Base-by-base conservation (phyloP, 2,329 filamentous ascomycete species). In the Talaromyces piceae region DNA sequence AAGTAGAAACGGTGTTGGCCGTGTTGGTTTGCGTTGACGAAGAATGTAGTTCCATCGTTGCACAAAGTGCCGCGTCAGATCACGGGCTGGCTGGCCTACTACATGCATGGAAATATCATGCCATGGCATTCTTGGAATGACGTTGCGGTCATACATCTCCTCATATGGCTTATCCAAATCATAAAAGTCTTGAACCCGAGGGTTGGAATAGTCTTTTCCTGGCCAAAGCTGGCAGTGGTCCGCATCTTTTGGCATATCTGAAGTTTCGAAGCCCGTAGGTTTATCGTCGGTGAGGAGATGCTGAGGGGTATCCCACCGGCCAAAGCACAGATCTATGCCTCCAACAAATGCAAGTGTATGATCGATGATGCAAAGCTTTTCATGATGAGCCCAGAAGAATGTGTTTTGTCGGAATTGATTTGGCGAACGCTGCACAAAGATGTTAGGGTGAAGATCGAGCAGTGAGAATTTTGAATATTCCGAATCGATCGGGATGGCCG, bases 351-450 rank as follows among this genome's bases (percentile, higher is more conserved):
- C 93, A 46, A 97, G 83, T 49, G 91, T 93, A 63, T 97, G 93
- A 65, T 98, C 93, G 16, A 98, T 87, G 37, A 98, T 83, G 63
- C 90, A 91, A n/a, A 98, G 80, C 71, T 98, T 98, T 68, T 98
- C 93, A 70, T 98, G 93, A 65, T 98, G 93, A 1, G 93, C 93
- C 77, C 94, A 98, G 76, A 98, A 98, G 74, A 98, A 98, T 43
- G 95, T 95, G 62, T 97, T 97, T 72, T 98, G 95, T 63, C 95
- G 88, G 71, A 97, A 91, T 69, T 98, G 93, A 61, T 98, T 96
- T 0, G 93, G 93, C 3, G 93, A 97, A 61, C 93, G 79, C 65
- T 97, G 90, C 12, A 98, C 90, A 61, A 95, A 95, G 56, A 98
- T 84, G 66, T 98, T 98, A 18, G 90, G 90, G 61, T 97, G 91